Conservation (phyloP, 495 filamentous ascomycete species). For the Pseudevernia furfuracea region DNA sequence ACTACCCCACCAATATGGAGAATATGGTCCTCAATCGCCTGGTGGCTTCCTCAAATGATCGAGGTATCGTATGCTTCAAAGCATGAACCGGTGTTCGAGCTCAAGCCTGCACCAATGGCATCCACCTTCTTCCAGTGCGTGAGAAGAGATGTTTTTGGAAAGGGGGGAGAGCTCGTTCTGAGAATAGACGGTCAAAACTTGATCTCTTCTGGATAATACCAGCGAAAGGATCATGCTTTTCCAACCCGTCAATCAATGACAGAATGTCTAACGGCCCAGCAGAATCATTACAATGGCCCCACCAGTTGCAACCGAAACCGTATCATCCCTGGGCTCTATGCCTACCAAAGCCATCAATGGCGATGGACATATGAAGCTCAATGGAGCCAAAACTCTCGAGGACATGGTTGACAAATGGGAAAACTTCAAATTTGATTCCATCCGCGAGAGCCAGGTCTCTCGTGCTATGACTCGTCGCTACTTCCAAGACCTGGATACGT, state of each 20-base stretch:
- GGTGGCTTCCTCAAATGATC: constrained; percentile 16
- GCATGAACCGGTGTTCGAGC: constrained; percentile 65
- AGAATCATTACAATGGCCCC: constrained; percentile 62
- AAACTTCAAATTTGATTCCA: constrained; percentile 71
- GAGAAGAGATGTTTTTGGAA: constrained; percentile 25
- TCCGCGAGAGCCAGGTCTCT: constrained; percentile 83
- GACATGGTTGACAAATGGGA: constrained; percentile 64
- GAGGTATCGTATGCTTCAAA: constrained; percentile 27
- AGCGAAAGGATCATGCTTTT: constrained; percentile 94
- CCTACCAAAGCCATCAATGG: constrained; percentile 27
- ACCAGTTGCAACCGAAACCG: constrained; percentile 49
- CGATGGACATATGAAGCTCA: constrained; percentile 35
- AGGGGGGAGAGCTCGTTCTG: constrained; percentile 57
- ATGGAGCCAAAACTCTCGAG: constrained; percentile 49
- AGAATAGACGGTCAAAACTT: constrained; percentile 96
- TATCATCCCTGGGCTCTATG: constrained; percentile 29
- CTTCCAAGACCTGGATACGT: constrained; percentile 80
- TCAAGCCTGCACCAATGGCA: constrained; percentile 21
- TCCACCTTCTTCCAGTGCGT: constrained; percentile 26
- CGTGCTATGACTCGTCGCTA: constrained; percentile 89
- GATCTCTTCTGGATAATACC: constrained; percentile 92
- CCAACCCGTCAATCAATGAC: constrained; percentile 33
- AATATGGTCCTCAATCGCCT: constrained; percentile 12
- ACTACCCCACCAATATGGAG: constrained; percentile 9
- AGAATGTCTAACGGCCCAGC: constrained; percentile 32